phyloP scores from a whole-genome alignment of 2,329 filamentous ascomycete species.

The Verticillium nubilum region DNA sequence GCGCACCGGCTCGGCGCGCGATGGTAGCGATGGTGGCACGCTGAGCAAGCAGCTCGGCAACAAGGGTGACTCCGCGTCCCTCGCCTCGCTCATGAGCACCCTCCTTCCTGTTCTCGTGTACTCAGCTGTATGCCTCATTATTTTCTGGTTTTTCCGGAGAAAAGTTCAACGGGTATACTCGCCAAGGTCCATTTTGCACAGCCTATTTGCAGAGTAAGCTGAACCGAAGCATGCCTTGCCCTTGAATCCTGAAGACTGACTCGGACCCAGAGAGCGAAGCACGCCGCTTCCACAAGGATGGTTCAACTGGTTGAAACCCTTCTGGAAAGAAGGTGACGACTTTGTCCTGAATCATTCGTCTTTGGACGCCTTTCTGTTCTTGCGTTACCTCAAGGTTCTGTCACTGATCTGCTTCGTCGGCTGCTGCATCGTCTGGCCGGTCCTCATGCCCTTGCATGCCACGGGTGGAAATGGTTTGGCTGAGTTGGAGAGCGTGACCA shows the following conservation, averaged over 20 bases:
- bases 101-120: slow-evolving; percentile 47
- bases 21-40: slow-evolving; percentile 32
- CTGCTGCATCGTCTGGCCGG: slow-evolving; percentile 75
- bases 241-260: neutral
- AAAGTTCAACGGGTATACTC: slow-evolving; percentile 49
- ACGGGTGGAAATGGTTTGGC: slow-evolving; percentile 63
- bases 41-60: slow-evolving; percentile 24
- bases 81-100: slow-evolving; percentile 39
- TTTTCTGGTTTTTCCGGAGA: slow-evolving; percentile 45
- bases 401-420: slow-evolving; percentile 77
- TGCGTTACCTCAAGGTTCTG: slow-evolving; percentile 62
- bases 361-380: slow-evolving; percentile 84
- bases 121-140: slow-evolving; percentile 39
- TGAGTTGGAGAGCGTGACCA: slow-evolving; percentile 58
- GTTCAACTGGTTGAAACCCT: slow-evolving; percentile 62
- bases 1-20: slow-evolving; percentile 36
- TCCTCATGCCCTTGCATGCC: slow-evolving; percentile 78
- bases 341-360: slow-evolving; percentile 87
- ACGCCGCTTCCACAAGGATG: slow-evolving; percentile 48
- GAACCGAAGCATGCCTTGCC: neutral
- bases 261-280: slow-evolving; percentile 5
- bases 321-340: slow-evolving; percentile 66
- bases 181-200: slow-evolving; percentile 45
- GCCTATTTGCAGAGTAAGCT: slow-evolving; percentile 42
- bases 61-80: slow-evolving; percentile 33